phyloP scores from a whole-genome alignment of 2,329 filamentous ascomycete genomes.

The Talaromyces sp. region DNA sequence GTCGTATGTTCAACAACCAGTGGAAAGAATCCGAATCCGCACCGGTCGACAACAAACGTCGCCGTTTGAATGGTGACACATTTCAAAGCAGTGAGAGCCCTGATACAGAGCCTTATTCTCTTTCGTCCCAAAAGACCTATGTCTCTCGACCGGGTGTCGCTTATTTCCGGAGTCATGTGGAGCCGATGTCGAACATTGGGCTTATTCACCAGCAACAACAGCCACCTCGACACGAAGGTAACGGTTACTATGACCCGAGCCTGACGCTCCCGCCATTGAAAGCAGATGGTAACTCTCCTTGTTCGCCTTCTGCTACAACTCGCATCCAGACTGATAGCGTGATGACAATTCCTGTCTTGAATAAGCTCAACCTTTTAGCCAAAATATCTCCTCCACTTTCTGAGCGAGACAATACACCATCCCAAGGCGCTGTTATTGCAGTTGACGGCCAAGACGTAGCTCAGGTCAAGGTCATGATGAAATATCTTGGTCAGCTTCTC shows the following conservation, averaged over 20 bases:
- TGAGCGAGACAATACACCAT: slow-evolving; percentile 30
- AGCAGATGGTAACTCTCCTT: slow-evolving; percentile 32
- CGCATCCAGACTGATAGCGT: slow-evolving; percentile 61
- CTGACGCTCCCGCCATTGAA: slow-evolving; percentile 55
- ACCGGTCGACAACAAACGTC: slow-evolving; percentile 59
- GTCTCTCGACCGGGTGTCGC: slow-evolving; percentile 41
- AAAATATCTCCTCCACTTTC: slow-evolving; percentile 69
- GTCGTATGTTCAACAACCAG: slow-evolving; percentile 25
- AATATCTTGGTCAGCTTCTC: slow-evolving; percentile 57
- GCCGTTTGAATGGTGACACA: slow-evolving; percentile 54
- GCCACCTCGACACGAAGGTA: slow-evolving; percentile 20
- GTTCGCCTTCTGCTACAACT: slow-evolving; percentile 22
- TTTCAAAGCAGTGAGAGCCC: slow-evolving; percentile 38
- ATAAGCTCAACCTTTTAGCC: slow-evolving; percentile 72
- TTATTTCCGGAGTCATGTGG: slow-evolving; percentile 33
- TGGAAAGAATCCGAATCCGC: slow-evolving; percentile 38
- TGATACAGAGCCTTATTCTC: slow-evolving; percentile 39
- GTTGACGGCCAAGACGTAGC: slow-evolving; percentile 70
- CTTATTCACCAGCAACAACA: slow-evolving; percentile 27
- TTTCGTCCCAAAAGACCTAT: slow-evolving; percentile 39
- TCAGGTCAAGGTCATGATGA: slow-evolving; percentile 63
- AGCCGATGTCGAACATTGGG: slow-evolving; percentile 55
- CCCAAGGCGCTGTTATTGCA: slow-evolving; percentile 75
- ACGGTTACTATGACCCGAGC: slow-evolving; percentile 45
- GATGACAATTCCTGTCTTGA: slow-evolving; percentile 68